These are phyloP conservation scores for Paramecium sonneborni DNA, from an alignment of 73 alveolate genomes.

Conservation along the genomic window DNA sequence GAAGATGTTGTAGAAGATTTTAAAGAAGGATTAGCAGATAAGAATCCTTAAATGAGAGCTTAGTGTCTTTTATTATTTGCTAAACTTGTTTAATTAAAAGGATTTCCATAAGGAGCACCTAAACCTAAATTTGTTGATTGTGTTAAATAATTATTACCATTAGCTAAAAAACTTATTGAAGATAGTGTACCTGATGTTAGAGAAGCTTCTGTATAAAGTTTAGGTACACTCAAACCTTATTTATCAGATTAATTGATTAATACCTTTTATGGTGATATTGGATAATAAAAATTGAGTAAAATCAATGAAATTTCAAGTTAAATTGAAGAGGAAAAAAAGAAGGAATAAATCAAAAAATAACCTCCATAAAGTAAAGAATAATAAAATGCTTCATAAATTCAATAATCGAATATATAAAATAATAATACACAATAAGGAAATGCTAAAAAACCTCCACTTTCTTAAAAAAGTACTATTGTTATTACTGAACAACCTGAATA, in stretches of 20 bases:
- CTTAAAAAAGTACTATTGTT: neutral
- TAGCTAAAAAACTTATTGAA: slow-evolving; percentile 47
- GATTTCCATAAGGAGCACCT: slow-evolving; percentile 15
- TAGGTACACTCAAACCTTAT: slow-evolving; percentile 52
- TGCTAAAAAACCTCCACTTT: slow-evolving; percentile 3
- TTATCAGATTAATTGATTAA: neutral
- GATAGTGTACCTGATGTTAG: slow-evolving; percentile 68
- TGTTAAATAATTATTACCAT: slow-evolving; percentile 29
- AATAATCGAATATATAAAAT: neutral
- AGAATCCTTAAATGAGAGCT: slow-evolving; percentile 54
- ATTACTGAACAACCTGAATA: neutral
- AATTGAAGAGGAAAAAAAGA: slow-evolving; percentile 40
- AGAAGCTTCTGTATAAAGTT: slow-evolving; percentile 54
- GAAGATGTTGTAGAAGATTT: slow-evolving; percentile 66
- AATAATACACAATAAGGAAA: neutral
- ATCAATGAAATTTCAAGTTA: slow-evolving; percentile 36
- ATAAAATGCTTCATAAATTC: neutral
- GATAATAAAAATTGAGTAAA: neutral
- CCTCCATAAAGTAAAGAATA: slow-evolving; percentile 4
- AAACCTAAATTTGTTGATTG: slow-evolving; percentile 3
- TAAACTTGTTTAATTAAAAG: neutral
- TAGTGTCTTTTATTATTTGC: neutral
- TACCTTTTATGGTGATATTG: neutral
- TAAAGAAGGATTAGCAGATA: slow-evolving; percentile 60
- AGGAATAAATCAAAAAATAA: slow-evolving; percentile 17